Evolutionary conservation across 305 asterid species (phyloP).

Genomic region (Solanum hybrid): DNA sequence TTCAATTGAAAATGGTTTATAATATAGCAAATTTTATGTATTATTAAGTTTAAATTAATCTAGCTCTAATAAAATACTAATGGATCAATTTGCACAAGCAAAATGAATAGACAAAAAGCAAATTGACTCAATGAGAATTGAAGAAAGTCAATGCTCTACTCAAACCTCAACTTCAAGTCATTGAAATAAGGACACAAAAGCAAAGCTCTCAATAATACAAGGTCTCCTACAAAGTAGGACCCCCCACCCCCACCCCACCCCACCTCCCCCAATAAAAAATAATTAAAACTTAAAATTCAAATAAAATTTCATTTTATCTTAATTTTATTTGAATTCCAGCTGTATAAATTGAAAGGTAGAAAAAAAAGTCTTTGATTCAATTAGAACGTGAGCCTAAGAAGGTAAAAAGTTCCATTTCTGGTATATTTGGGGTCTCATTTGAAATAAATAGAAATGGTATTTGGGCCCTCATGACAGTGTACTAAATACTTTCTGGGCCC

Average conservation of each 20-base stretch:
- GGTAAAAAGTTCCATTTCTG: neutral
- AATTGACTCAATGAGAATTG: too few relatives aligned
- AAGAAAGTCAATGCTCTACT: neutral
- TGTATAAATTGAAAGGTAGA: neutral
- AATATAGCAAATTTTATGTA: too few relatives aligned
- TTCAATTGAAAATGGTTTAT: too few relatives aligned
- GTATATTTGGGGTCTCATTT: neutral
- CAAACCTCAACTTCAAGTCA: neutral
- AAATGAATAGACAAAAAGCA: too few relatives aligned
- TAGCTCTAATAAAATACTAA: neutral
- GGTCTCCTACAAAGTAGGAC: neutral
- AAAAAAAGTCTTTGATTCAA: neutral
- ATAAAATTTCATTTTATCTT: neutral
- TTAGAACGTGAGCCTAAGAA: neutral
- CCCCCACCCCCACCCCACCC: neutral
- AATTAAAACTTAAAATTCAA: neutral
- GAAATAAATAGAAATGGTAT: neutral
- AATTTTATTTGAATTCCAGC: neutral
- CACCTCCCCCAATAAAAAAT: neutral
- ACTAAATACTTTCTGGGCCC: neutral
- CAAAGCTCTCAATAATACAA: neutral
- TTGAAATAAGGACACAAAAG: neutral
- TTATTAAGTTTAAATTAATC: too few relatives aligned
- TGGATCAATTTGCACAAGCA: too few relatives aligned
- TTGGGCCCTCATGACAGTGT: neutral